Percentiles rank a stretch among this genome's conserved stretches.
These are phyloP conservation scores for Helicostylum pulchrum DNA, from an alignment of 192 early-diverging fungal species.

Conservation along the genomic window DNA sequence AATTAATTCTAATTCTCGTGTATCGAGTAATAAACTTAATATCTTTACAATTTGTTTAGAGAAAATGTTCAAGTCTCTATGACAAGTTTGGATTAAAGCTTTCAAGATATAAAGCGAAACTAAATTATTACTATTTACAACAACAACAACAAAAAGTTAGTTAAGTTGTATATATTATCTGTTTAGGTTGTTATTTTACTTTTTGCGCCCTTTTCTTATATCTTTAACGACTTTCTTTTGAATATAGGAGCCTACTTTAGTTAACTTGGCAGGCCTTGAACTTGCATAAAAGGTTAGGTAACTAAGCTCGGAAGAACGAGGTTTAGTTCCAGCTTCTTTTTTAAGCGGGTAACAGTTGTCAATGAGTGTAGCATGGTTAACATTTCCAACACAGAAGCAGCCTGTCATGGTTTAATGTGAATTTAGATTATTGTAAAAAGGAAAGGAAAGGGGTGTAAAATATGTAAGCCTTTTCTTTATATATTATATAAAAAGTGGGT, in stretches of 20 bases:
- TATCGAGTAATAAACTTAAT: conserved; percentile 55
- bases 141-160: not conserved
- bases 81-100: conserved; percentile 67
- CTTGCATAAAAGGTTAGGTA: conserved; percentile 86
- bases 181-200: conserved; percentile 36
- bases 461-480: not conserved
- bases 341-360: conserved; percentile 65
- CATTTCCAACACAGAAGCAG: conserved; percentile 46
- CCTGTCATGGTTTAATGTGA: not conserved
- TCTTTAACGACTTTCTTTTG: conserved; percentile 70
- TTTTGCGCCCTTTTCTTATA: conserved; percentile 50
- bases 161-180: not conserved
- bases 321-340: conserved; percentile 61
- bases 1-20: conserved; percentile 58
- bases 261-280: conserved; percentile 83
- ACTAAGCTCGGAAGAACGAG: conserved; percentile 79
- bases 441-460: not conserved
- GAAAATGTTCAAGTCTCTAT: conserved; percentile 76
- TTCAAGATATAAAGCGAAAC: conserved; percentile 76
- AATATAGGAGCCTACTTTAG: conserved; percentile 84
- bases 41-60: conserved; percentile 75
- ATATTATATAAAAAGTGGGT: too few species aligned
- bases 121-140: conserved; percentile 48
- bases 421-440: not conserved
- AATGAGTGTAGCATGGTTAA: conserved; percentile 75